A percentile compares a stretch with the other conserved stretches of the same genome.
These are phyloP conservation scores for Candida sojae DNA, from an alignment of 1,139 yeast species.

Conservation along the genomic window DNA sequence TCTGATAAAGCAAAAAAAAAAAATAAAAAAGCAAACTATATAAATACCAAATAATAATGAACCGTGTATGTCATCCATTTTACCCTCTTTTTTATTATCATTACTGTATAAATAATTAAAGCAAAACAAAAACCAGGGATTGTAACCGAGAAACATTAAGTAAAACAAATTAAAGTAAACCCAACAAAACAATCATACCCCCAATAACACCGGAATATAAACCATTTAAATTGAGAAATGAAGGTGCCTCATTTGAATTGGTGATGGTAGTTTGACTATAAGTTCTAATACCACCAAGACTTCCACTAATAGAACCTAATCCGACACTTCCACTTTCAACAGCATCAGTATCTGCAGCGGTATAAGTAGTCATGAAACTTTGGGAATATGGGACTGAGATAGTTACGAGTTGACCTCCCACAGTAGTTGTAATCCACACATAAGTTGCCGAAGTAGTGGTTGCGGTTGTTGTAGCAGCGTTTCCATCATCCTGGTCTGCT, in stretches of 20 bases:
- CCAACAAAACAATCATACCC: constrained; percentile 9
- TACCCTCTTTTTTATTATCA: not conserved
- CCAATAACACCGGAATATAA: constrained; percentile 11
- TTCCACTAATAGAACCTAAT: constrained; percentile 34
- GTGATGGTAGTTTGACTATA: constrained; percentile 32
- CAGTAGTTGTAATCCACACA: constrained; percentile 40
- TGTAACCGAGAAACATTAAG: no score
- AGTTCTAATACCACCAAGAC: constrained; percentile 35
- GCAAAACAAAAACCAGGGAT: not conserved
- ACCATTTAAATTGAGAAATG: not conserved
- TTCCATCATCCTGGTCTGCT: constrained; percentile 26
- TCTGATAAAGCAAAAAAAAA: not conserved
- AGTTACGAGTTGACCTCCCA: constrained; percentile 30
- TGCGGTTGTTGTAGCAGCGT: constrained; percentile 16
- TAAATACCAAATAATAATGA: not conserved
- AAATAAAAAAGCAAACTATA: not conserved
- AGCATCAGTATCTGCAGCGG: constrained; percentile 21
- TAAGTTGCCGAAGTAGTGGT: constrained; percentile 21
- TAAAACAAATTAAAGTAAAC: constrained; percentile 6
- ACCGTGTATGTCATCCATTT: no score
- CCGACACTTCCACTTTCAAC: constrained; percentile 34
- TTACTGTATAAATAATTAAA: not conserved
- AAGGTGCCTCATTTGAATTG: constrained; percentile 7
- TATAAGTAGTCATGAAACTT: constrained; percentile 27
- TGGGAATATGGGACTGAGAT: constrained; percentile 33